Conservation (phyloP, 768 basidiomycete genomes). For the Tylopilus subfusipes region DNA sequence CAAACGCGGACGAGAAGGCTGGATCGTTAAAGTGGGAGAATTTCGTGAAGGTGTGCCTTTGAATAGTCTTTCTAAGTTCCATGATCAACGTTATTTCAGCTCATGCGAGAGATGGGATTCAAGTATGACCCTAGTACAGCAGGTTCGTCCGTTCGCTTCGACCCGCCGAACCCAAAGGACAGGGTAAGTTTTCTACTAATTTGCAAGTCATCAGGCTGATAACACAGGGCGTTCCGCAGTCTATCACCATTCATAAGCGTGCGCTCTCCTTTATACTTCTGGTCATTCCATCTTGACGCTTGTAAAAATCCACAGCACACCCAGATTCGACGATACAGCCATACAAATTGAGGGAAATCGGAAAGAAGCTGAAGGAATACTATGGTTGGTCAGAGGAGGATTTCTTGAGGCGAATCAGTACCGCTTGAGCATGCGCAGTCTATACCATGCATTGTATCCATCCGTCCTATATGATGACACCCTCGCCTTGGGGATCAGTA, state of each 20-base stretch:
- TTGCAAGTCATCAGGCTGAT: constrained; percentile 1
- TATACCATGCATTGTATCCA: not conserved
- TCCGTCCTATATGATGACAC: not conserved
- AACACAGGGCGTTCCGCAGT: constrained; percentile 32
- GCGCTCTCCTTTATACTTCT: constrained; percentile 10
- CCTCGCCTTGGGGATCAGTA: not conserved
- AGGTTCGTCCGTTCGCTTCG: constrained; percentile 79
- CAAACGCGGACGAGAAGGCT: constrained; percentile 51
- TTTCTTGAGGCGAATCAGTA: constrained; percentile 28
- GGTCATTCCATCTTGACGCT: not conserved
- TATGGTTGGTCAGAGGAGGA: constrained; percentile 65
- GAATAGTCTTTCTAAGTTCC: not conserved
- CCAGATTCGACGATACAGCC: constrained; percentile 62
- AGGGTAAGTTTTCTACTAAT: constrained; percentile 32
- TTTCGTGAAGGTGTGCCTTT: constrained; percentile 58
- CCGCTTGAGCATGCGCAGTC: constrained; percentile 1
- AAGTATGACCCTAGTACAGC: constrained; percentile 68
- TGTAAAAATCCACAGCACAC: constrained; percentile 48
- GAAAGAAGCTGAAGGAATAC: constrained; percentile 53
- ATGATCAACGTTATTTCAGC: constrained; percentile 34
- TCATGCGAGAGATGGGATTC: constrained; percentile 81
- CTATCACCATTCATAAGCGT: constrained; percentile 80
- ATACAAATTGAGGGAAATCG: constrained; percentile 45
- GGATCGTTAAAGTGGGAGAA: constrained; percentile 78
- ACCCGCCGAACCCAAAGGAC: constrained; percentile 58